Evolutionary conservation across 768 basidiomycete genomes (phyloP), one percentile per base, ranked within the genome.

Genomic region (Asterophora lycoperdoides): DNA sequence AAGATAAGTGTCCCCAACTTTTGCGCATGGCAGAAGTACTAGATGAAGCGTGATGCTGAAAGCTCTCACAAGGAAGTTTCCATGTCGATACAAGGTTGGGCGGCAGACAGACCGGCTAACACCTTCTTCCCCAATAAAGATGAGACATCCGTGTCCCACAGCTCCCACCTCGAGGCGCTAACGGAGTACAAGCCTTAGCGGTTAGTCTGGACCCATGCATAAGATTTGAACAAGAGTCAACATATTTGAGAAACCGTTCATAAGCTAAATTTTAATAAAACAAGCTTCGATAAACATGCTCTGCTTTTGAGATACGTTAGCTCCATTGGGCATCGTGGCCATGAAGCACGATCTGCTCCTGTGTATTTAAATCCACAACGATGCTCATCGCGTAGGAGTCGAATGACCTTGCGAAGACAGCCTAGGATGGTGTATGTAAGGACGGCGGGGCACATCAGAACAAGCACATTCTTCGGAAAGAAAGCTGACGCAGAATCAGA

Each of bases 1-100:
- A 53, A 53, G 56, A 49, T 44, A 49, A 48, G 44, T 37, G 40
- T 30, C 51, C 51, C 49, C 41, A 35, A 44, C 45, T 46, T 44
- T 30, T 41, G 48, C 55, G 47, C 56, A 58, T 58, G 52, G 51
- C 52, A 56, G 49, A 58, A 55, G 53, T 54, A 55, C 53, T n/a
- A 47, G 48, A 56, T 50, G 52, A 56, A 60, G 46, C 46, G 18
- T 36, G 39, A 47, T 45, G 46, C 42, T 13, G 46, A n/a, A 37
- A 42, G 41, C 36, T 53, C 59, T 51, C 49, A 53, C 53, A 51
- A 44, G 39, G 36, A 59, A 53, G 34, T 55, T 60, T 52, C 49
- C 57, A 46, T 56, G 55, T 44, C 41, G 39, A 53, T 30, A 37
- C 48, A 49, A 41, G 44, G 13, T 42, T 38, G 41, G 41, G 44